These are phyloP conservation scores for Neolentinus lepideus DNA, from an alignment of 1,284 basidiomycete species.

Conservation along the genomic window DNA sequence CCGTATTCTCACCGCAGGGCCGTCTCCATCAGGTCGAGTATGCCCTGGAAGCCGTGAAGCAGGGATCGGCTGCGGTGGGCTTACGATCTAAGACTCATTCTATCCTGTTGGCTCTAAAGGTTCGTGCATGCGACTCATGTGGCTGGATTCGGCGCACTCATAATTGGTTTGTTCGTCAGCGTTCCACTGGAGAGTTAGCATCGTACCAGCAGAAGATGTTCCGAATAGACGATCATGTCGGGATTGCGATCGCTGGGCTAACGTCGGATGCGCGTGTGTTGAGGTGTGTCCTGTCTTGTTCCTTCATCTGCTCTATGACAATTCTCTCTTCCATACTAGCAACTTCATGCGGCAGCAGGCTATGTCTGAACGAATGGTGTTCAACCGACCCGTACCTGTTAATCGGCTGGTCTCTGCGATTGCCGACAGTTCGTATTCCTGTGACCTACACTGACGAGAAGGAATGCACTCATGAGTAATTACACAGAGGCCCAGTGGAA, in stretches of 20 bases:
- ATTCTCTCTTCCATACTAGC: conserved; percentile 32
- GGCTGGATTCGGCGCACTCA: not conserved
- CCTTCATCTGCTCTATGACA: not conserved
- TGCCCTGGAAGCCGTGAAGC: conserved; percentile 98
- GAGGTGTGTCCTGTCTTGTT: conserved; percentile 46
- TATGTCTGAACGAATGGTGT: conserved; percentile 91
- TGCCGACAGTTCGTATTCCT: conserved; percentile 72
- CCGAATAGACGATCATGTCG: conserved; percentile 98
- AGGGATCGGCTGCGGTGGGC: conserved; percentile 97
- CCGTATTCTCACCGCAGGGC: conserved; percentile 91
- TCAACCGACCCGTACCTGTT: conserved; percentile 92
- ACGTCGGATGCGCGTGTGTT: conserved; percentile 97
- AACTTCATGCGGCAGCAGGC: conserved; percentile 99
- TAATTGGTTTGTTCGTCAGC: conserved; percentile 35
- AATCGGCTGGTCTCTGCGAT: conserved; percentile 90
- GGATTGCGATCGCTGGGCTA: conserved; percentile 96
- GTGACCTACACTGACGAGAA: not conserved
- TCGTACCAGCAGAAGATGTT: conserved; percentile 99
- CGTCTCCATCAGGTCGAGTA: conserved; percentile 96
- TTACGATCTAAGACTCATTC: conserved; percentile 94
- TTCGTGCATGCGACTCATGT: conserved; percentile 20
- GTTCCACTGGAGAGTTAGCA: conserved; percentile 97
- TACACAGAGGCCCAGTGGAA: conserved; percentile 91
- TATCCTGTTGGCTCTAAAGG: conserved; percentile 90
- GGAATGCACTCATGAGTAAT: not conserved